phyloP scores from a whole-genome alignment of 139 green algal species.

The Deuterostichococcus epilithicus region DNA sequence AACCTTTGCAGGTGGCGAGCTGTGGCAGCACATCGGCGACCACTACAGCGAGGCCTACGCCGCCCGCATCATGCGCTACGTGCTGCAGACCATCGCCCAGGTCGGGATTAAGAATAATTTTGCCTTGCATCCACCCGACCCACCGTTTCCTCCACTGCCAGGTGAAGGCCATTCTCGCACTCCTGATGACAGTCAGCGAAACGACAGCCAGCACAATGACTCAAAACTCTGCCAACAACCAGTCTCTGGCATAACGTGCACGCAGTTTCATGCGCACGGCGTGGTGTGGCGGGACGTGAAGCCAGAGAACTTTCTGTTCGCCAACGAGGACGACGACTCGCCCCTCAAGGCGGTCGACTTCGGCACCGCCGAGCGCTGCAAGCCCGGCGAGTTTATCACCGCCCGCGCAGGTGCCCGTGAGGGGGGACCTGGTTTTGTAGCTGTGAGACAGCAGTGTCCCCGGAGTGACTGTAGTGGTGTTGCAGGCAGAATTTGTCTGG shows the following conservation, averaged over 20 bases:
- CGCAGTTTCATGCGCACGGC: slow-evolving; percentile 20
- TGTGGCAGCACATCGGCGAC: slow-evolving; percentile 21
- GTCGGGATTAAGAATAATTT: too few relatives aligned
- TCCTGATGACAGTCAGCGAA: too few relatives aligned
- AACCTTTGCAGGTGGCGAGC: slow-evolving; percentile 28
- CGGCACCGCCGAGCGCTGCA: slow-evolving; percentile 33
- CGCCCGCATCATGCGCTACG: slow-evolving; percentile 28
- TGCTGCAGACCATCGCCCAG: slow-evolving; percentile 42
- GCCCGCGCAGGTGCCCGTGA: slow-evolving; percentile 4
- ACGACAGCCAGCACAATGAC: too few relatives aligned
- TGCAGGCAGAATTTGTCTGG: neutral
- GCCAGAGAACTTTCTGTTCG: slow-evolving; percentile 46
- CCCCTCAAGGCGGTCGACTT: slow-evolving; percentile 57
- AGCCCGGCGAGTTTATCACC: slow-evolving; percentile 9
- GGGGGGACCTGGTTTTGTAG: neutral
- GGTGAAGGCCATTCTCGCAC: too few relatives aligned
- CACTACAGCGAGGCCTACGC: slow-evolving; percentile 38
- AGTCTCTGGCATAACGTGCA: too few relatives aligned
- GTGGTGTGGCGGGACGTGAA: slow-evolving; percentile 51
- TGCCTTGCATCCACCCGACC: too few relatives aligned
- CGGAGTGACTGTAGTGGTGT: neutral
- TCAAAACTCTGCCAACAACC: too few relatives aligned
- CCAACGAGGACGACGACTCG: slow-evolving; percentile 14
- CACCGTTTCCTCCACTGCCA: too few relatives aligned
- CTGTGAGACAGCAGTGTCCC: neutral